Conservation (phyloP, 2,329 filamentous ascomycete species). For the Akanthomyces lecanii region DNA sequence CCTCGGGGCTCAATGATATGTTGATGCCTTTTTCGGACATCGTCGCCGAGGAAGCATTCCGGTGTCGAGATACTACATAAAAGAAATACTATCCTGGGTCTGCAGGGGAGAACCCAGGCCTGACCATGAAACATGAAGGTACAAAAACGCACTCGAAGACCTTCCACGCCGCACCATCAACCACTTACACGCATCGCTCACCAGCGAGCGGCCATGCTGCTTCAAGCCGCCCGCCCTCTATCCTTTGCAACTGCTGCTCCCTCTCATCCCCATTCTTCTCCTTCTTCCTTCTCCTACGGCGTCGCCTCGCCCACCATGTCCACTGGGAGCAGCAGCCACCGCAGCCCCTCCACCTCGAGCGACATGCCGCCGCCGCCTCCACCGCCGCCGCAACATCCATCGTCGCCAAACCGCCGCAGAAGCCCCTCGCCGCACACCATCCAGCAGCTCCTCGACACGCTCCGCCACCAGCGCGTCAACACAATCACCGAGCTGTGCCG, state of each 20-base stretch:
- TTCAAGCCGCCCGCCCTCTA: slow-evolving; percentile 19
- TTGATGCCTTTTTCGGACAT: background rate
- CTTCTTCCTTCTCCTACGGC: background rate
- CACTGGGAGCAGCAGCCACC: slow-evolving; percentile 11
- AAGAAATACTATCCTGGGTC: background rate
- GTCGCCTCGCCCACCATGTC: slow-evolving; percentile 19
- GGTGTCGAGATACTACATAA: background rate
- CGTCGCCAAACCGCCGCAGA: background rate
- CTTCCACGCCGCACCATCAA: background rate
- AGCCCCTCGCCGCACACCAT: slow-evolving; percentile 18
- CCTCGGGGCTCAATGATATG: slow-evolving; percentile 1
- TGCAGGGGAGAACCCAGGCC: background rate
- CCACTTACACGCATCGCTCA: background rate
- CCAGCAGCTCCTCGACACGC: slow-evolving; percentile 55
- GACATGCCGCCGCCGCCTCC: slow-evolving; percentile 3
- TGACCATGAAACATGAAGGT: slow-evolving; percentile 9
- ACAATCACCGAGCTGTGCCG: slow-evolving; percentile 68
- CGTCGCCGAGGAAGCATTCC: background rate
- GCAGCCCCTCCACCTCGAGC: slow-evolving; percentile 21
- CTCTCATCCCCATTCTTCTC: slow-evolving; percentile 14
- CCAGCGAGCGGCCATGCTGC: slow-evolving; percentile 20
- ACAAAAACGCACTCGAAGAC: background rate
- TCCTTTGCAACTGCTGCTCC: slow-evolving; percentile 9
- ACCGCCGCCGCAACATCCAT: background rate
- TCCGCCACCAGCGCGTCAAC: slow-evolving; percentile 65